Base-by-base conservation (phyloP, 2,329 filamentous ascomycete genomes). In the Diplocarpon rosae region DNA sequence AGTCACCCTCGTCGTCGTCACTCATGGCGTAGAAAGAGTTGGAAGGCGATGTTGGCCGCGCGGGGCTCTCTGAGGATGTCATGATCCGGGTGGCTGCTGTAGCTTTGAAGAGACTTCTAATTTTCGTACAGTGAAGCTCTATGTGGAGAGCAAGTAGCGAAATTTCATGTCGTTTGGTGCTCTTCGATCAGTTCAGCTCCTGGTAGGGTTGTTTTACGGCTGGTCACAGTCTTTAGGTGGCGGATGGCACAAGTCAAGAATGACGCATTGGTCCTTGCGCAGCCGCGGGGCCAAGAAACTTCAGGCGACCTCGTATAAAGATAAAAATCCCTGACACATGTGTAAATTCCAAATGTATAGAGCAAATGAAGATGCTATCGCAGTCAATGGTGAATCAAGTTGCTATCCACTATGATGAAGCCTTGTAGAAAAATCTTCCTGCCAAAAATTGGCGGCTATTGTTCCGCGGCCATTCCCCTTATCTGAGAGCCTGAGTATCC, bases 1-100 rank as follows among this genome's bases (percentile, higher is more conserved):
- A 98, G 36, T 85, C 92, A 55, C 83, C 85, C 66, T 96, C 92
- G 52, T 95, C 89, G 60, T 95, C 88, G 69, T 98, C 93, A 65
- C 86, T 95, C 72, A 96, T 72, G 60, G 90, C 90, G 70, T 95
- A 95, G 70, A 90, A 92, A 58, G 87, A 94, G 42, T 81, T 86
- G 2, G 85, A 76, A 2, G 89, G 88, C 30, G 89, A 95, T 12
- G 78, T 56, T 40, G 71, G 58, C 47, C 57, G 52, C 32, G 56
- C 52, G 45, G 56, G 52, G 43, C 16, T 36, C 24, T 39, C 35
- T 43, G 53, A 52, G 51, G 59, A 59, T 52, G 57, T 58, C 58
- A 60, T 61, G 49, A 45, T 24, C 7, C 20, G 20, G 7, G 20
- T 24, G 20, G 20, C 20, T 24, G 20, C 20, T 24, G 3, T 24